Base-by-base conservation (phyloP, 352 stramenopile species). In the Plasmopara muralis region DNA sequence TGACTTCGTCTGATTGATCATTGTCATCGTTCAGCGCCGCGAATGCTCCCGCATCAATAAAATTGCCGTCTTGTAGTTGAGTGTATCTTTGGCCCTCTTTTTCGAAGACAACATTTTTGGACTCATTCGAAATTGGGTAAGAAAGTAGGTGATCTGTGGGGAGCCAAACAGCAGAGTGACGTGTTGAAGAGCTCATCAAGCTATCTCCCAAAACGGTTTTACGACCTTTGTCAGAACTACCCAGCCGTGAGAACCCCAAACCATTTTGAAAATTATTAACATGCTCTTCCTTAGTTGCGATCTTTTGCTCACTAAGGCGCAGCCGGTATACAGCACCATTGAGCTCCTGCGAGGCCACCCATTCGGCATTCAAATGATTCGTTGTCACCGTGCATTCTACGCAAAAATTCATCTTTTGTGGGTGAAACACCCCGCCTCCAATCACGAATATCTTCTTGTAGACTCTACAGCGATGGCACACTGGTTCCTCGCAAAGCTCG, bases 401-500 rank as follows among this genome's bases (percentile, higher is more conserved):
- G 47, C 73, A 84, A 47, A 84, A 84, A n/a, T 81, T 72, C 50
- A 88, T 77, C 56, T 88, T 85, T 49, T 78, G 64, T 9, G 72
- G 74, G 38, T 82, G 64, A 47, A 80, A 77, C 18, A 82, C 55
- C 0, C 64, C 64, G n/a, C 49, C 45, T 40, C 63, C 59, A 56
- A 76, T 72, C 40, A 81, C 62, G 45, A 63, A 66, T 15, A 82
- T 56, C 46, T 79, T 73, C 52, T 85, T 79, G 48, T 42, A 47
- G 35, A 79, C 64, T 28, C 56, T 69, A 42, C 70, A 79, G 53
- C 64, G 72, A 41, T 63, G 58, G 53, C 67, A 77, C 10, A 74
- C 55, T 3, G 68, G 54, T 14, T 64, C 56, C 18, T 66, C 53
- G n/a, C 67, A 74, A 37, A 77, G 47, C 31, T 71, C 55, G 20